phyloP scores from a whole-genome alignment of 441 rosid genomes.

The Erodium trifolium region DNA sequence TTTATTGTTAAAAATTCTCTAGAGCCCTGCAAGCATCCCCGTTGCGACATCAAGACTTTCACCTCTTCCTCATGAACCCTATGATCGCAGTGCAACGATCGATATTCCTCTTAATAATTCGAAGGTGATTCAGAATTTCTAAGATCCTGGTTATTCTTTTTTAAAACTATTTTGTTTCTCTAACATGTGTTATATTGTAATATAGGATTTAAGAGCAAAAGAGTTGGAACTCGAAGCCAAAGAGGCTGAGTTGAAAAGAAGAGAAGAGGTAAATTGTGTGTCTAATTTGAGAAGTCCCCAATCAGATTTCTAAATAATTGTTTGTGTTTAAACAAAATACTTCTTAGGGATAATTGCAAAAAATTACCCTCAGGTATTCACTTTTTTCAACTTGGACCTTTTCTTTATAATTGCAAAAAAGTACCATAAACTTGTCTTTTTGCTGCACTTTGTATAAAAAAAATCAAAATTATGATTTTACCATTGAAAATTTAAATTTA shows the following conservation, averaged over 20 bases:
- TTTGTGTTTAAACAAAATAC: no score
- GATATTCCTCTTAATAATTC: constrained; percentile 76
- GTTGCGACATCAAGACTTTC: constrained; percentile 71
- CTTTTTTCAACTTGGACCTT: no score
- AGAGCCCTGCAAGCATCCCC: constrained; percentile 70
- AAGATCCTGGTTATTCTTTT: constrained; percentile 6
- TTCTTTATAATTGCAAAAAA: no score
- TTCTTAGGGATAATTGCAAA: no score
- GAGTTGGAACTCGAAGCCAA: constrained; percentile 90
- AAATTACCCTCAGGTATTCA: no score
- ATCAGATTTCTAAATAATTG: background rate
- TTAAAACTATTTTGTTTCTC: constrained; percentile 8
- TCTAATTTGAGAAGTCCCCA: background rate
- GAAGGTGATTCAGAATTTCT: constrained; percentile 37
- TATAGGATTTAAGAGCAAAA: constrained; percentile 69
- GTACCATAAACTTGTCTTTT: no score
- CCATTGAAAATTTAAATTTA: no score
- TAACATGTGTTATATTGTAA: background rate
- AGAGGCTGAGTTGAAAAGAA: constrained; percentile 77
- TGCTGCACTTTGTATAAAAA: no score
- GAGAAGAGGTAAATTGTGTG: constrained; percentile 59
- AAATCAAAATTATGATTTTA: no score
- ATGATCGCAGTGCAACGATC: constrained; percentile 81
- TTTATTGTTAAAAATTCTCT: constrained; percentile 20
- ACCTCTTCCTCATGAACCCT: constrained; percentile 95